Base-by-base conservation (phyloP, 805 yeast genomes). In the Zygosaccharomyces siamensis region DNA sequence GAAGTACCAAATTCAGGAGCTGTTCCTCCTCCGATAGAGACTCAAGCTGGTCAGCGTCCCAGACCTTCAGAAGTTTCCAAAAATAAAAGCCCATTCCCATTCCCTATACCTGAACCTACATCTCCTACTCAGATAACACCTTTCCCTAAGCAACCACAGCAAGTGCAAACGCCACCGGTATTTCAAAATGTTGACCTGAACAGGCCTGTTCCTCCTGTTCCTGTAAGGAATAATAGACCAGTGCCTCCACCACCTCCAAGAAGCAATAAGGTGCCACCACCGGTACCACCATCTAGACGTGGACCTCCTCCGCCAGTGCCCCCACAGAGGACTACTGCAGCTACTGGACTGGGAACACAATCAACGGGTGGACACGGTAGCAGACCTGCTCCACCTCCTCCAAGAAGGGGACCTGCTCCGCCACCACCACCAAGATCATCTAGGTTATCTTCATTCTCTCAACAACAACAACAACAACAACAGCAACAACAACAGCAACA, bases 321-420 rank as follows among this genome's bases (percentile, higher is more conserved):
- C 20, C 61, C 59, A 18, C 57, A 56, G 28, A 53, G 59, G 38
- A 46, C 42, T 11, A 14, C 43, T 23, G 44, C 52, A 2, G 45
- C 45, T 21, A 32, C 30, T 43, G 43, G 47, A 12, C 26, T 20
- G 16, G 45, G 51, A 11, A 45, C 59, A 32, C 51, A 46, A 7
- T 46, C 54, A 16, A 46, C 49, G 18, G 45, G 47, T 26, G 44
- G 37, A 35, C 46, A 27, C 3, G 51, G 53, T 2, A 50, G 48
- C 8, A 43, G 47, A 12, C 49, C 58, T 16, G 58, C 57, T 5
- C 60, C 64, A 18, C 67, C 67, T 12, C 67, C 67, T 1, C 56
- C 66, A 38, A 60, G 64, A 36, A 57, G 66, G 20, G 63, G 66
- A 5, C 62, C 66, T 7, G 64, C 62, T 8, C 69, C 68, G 20